These are phyloP conservation scores for Fusarium transvaalense DNA, from an alignment of 2,329 filamentous ascomycete species.

Conservation along the genomic window DNA sequence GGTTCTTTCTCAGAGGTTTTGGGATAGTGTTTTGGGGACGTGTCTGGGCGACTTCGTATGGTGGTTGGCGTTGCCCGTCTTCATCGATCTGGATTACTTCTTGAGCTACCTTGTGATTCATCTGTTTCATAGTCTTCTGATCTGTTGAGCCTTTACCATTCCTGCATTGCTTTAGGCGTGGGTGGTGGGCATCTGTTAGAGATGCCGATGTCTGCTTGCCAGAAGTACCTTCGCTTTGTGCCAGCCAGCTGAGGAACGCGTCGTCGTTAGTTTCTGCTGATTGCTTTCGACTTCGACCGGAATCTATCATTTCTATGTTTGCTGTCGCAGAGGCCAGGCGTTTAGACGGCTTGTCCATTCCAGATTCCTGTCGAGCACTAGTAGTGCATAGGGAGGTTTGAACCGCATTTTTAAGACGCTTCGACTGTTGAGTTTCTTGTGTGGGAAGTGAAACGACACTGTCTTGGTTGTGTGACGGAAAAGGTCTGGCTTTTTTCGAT, in stretches of 20 bases:
- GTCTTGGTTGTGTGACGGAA: background rate
- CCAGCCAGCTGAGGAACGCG: conserved; percentile 34
- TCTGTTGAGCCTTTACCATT: background rate
- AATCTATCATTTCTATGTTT: background rate
- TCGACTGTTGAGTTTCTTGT: background rate
- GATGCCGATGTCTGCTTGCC: background rate
- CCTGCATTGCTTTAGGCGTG: background rate
- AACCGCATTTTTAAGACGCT: background rate
- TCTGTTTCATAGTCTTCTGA: background rate
- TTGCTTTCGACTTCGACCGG: background rate
- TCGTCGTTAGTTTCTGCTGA: conserved; percentile 4
- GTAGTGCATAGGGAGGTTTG: background rate
- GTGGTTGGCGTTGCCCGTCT: background rate
- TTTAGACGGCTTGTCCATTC: background rate
- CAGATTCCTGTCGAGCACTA: background rate
- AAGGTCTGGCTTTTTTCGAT: background rate
- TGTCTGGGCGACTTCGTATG: background rate
- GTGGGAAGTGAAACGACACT: conserved; percentile 4
- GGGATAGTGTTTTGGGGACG: background rate
- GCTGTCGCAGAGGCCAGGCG: background rate
- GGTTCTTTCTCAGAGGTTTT: background rate
- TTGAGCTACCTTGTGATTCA: background rate
- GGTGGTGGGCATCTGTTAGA: background rate
- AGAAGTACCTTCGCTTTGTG: conserved; percentile 8
- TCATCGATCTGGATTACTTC: background rate